A percentile compares a stretch with the other conserved stretches of the same genome.
Conservation (phyloP, 257 asterid genomes). For the Solanum pimpinellifolium region DNA sequence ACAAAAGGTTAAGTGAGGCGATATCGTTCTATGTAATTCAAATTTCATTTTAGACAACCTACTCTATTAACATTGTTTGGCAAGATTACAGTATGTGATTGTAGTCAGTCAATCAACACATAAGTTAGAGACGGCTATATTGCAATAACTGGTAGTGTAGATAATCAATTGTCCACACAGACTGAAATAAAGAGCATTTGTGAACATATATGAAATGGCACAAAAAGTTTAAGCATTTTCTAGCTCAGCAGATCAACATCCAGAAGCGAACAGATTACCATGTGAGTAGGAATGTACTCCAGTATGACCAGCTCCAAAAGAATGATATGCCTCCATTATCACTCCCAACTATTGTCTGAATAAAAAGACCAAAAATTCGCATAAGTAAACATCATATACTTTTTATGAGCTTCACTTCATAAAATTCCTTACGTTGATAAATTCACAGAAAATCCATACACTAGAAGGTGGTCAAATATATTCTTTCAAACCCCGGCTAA, state of each 20-base stretch:
- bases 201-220: background rate
- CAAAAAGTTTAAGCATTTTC: background rate
- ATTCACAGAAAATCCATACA: background rate
- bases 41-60: background rate
- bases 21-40: background rate
- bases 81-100: background rate
- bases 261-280: slow-evolving; percentile 38
- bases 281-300: slow-evolving; percentile 98
- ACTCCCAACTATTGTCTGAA: slow-evolving; percentile 72
- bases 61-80: background rate
- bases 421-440: background rate
- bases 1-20: background rate
- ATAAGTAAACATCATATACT: background rate
- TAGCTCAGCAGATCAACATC: background rate
- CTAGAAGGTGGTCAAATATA: background rate
- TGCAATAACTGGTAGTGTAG: background rate
- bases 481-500: background rate
- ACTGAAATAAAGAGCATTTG: background rate
- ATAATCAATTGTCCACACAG: background rate
- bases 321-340: slow-evolving; percentile 85
- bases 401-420: background rate
- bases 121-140: background rate
- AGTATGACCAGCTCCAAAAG: slow-evolving; percentile 98
- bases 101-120: background rate
- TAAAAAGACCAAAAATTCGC: background rate